phyloP scores from a whole-genome alignment of 352 stramenopile genomes.

The Phytophthora hibernalis region DNA sequence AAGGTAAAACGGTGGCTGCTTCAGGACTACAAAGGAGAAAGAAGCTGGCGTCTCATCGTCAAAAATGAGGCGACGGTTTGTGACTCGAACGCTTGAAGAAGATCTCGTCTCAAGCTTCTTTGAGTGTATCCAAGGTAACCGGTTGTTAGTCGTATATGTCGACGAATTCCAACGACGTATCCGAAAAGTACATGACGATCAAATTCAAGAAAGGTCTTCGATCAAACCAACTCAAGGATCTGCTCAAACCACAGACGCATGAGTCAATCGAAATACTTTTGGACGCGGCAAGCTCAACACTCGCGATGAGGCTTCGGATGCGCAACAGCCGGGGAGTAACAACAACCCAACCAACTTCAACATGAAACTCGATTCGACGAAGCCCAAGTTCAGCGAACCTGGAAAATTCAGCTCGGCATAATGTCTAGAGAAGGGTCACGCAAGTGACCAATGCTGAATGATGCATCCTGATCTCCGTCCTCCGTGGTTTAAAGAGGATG shows the following conservation, averaged over 20 bases:
- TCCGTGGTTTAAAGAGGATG: not conserved
- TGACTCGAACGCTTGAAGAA: conserved; percentile 10
- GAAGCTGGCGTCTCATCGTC: conserved; percentile 6
- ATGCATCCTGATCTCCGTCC: not conserved
- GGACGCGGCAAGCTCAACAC: not conserved
- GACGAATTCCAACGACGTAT: conserved; percentile 13
- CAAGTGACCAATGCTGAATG: not conserved
- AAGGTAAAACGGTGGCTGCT: conserved; percentile 14
- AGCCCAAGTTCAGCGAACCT: not conserved
- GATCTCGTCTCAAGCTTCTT: conserved; percentile 10
- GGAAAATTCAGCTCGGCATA: not conserved
- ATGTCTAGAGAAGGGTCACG: not conserved
- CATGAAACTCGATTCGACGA: not conserved
- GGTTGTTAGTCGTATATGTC: conserved; percentile 8
- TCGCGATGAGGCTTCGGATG: not conserved
- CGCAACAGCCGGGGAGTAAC: not conserved
- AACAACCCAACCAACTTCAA: not conserved
- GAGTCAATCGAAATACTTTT: conserved; percentile 4
- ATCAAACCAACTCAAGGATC: conserved; percentile 9
- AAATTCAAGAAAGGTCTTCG: conserved; percentile 19
- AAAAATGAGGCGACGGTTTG: conserved; percentile 9
- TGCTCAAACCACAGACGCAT: conserved; percentile 10
- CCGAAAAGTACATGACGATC: conserved; percentile 23
- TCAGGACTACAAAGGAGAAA: conserved; percentile 9
- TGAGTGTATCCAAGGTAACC: too few relatives aligned